Base-by-base conservation (phyloP, 2,329 filamentous ascomycete genomes). In the Colletotrichum cereale region DNA sequence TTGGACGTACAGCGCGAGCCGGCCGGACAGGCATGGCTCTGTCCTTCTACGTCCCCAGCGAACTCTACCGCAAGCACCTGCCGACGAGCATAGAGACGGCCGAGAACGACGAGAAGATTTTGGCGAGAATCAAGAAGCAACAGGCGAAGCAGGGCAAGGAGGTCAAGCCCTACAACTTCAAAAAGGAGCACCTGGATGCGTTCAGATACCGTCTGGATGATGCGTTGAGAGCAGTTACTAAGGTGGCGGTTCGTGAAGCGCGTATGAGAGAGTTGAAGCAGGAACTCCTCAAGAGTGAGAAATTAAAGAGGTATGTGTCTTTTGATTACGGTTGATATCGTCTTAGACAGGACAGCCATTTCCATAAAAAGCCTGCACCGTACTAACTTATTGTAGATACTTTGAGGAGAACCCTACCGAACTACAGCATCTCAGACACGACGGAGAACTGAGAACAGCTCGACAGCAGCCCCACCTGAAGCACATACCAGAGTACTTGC, bases 381-480 rank as follows among this genome's bases (percentile, higher is more conserved):
- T 18, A 24, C 64, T 71, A 8, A 68, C 47, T 12, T 29, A n/a
- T 24, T 5, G 16, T 36, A 85, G 83, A 62, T 94, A 98, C 85
- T 99, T 98, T 78, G 96, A 98, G 79, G 96, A 99, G 82, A 98
- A 99, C 80, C 96, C 96, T 0, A 90, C 92, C 40, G 96, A 98
- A 79, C 84, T 98, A 74, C 89, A 90, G 47, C 94, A 97, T 79
- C 86, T 98, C 75, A 90, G 96, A 34, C 96, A 99, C 79, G 96
- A 99, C 79, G 92, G 91, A 47, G 96, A 98, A 80, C 86, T 97
- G 67, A 89, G 95, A 72, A 91, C 95, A 31, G 94, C 95, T 18
- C 87, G 93, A 71, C 91, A 95, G 56, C 95, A 98, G 82, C 89
- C 93, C 10, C 96, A 99, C 84, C 85, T 99, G 74, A 97, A 94